Evolutionary conservation across 495 filamentous ascomycete genomes (phyloP).

Genomic region (Talaromyces nanjingensis): DNA sequence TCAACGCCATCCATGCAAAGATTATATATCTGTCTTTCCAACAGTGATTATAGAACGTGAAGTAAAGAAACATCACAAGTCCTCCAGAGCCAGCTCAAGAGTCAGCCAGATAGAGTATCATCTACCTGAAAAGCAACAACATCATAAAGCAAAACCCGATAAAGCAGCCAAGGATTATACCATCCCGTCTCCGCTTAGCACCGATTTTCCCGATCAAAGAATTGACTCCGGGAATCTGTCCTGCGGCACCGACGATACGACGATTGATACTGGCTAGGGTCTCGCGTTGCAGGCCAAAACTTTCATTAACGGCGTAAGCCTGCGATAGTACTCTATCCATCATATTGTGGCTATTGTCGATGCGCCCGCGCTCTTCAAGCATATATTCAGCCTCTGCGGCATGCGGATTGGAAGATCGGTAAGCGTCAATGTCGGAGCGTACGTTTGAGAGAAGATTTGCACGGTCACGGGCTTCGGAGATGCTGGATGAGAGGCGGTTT

Average conservation of each 20-base stretch:
- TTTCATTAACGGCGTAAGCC: constrained; percentile 94
- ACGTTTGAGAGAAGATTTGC: constrained; percentile 89
- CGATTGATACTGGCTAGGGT: constrained; percentile 79
- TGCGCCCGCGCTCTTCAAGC: constrained; percentile 76
- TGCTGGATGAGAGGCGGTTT: constrained; percentile 56
- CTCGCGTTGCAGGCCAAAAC: constrained; percentile 80
- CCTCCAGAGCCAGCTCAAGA: constrained; percentile 6
- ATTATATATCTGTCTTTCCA: background rate
- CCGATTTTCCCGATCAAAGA: constrained; percentile 89
- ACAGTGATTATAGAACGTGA: background rate
- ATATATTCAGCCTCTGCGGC: constrained; percentile 91
- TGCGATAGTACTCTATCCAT: constrained; percentile 90
- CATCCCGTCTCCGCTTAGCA: constrained; percentile 90
- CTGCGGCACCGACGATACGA: constrained; percentile 79
- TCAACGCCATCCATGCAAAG: constrained; percentile 6
- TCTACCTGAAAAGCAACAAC: constrained; percentile 73
- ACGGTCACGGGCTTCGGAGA: constrained; percentile 71
- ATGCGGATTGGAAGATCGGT: constrained; percentile 72
- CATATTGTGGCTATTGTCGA: constrained; percentile 82
- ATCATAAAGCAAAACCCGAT: constrained; percentile 87
- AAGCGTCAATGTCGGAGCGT: constrained; percentile 83
- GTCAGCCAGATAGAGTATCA: background rate
- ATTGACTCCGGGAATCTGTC: constrained; percentile 89
- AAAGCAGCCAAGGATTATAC: constrained; percentile 83
- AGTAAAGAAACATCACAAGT: background rate